Base-by-base conservation (phyloP, 2,329 filamentous ascomycete genomes). In the Trichoderma koningii region DNA sequence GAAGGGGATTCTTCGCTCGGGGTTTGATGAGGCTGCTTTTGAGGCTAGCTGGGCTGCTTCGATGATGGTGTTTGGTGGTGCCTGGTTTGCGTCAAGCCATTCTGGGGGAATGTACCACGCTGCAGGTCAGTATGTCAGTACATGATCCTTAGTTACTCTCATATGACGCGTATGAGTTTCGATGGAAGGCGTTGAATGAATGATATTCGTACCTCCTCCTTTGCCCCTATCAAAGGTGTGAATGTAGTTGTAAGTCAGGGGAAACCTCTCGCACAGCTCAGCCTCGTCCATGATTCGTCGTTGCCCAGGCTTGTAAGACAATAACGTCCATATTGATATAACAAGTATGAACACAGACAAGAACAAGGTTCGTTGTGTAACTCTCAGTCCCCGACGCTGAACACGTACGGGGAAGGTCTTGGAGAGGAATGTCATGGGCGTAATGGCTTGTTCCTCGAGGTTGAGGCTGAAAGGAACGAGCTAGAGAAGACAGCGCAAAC, bases 21-120 rank as follows among this genome's bases (percentile, higher is more conserved):
- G 48, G 3, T 64, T 51, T 17, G 47, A 42, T 12, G 67, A 65
- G 44, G 67, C 66, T 17, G 6, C 45, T 9, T 66, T 42, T 45
- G 68, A 68, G 21, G 69, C 69, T 5, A 71, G 45, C 5, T 65
- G 47, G 9, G 62, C 70, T 7, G 70, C 70, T 48, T 71, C 69
- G n/a, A 71, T 21, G 6, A 71, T 71, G 19, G 55, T 68, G 30
- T 64, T 48, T 5, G 70, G 70, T n/a, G 63, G 51, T 3, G 55
- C 15, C 47, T 65, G 47, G 5, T 51, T 45, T 6, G 56, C 23
- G 55, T 45, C 62, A 7, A 68, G 28, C 70, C 70, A 71, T 23
- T 66, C 66, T 0, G 69, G 66, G 0, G 70, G 70, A 3, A 71
- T 67, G 44, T 69, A 69, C 70, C 70, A 71, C 5, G 70, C 70